Evolutionary conservation across 345 rosid genomes (phyloP), one percentile per base, ranked within the genome.

Genomic region (Ceriops decandra): DNA sequence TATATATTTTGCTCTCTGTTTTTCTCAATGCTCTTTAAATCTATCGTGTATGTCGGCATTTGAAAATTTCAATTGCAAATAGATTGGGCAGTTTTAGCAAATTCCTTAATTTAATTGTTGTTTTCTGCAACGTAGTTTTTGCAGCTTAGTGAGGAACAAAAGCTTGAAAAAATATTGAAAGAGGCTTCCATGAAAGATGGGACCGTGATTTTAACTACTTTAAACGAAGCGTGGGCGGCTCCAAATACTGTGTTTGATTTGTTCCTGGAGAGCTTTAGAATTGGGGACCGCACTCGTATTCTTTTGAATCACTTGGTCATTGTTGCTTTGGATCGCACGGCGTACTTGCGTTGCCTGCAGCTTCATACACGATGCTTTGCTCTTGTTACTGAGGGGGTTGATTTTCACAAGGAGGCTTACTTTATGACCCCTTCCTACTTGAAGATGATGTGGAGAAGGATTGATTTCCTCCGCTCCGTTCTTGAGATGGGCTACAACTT

Each of bases 381-480:
- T 42, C 87, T 91, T 26, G 72, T 81, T 58, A 91, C 97, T 0
- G 78, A 85, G 19, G 95, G 86, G 20, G 79, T 82, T 52, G 93
- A 89, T 82, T 93, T 91, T 75, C 83, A 82, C 10, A 31, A 66
- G 0, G 96, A 91, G 74, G 98, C 98, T 22, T 88, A 84, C 57
- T 93, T 91, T 74, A 93, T 89, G 97, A 89, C 97, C 21, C 74
- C 77, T 24, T 69, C 77, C 32, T 93, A 93, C 81, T 80, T 93
- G 85, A 82, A 82, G 76, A 86, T 91, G 98, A 91, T 91, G 98
- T 93, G 98, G 97, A 86, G 84, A 74, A 83, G 98, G 72, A 86
- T 93, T 60, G 89, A 88, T 52, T 89, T 93, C 74, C 71, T 93
- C 53, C 82, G 82, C 3, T 58, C 86, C 60, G 87, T 93, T 72